phyloP scores from a whole-genome alignment of 2,329 filamentous ascomycete genomes.

The Bipolaris bicolor region DNA sequence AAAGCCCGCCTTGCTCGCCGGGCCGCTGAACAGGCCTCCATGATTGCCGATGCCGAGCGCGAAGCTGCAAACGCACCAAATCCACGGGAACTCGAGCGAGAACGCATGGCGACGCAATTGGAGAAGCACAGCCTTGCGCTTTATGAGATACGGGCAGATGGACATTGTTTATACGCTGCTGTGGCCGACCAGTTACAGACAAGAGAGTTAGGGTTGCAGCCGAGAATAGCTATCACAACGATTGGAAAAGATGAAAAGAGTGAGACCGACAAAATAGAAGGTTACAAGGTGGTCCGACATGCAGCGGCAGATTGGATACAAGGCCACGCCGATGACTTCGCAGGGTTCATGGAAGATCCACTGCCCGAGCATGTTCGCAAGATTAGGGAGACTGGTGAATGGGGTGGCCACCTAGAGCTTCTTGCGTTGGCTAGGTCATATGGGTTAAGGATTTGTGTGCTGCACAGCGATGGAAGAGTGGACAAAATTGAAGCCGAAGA shows the following conservation, averaged over 20 bases:
- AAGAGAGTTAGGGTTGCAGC: constrained; percentile 39
- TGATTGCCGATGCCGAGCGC: constrained; percentile 68
- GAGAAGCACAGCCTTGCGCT: constrained; percentile 69
- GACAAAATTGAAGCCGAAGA: constrained; percentile 71
- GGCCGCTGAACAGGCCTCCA: constrained; percentile 80
- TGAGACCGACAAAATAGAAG: constrained; percentile 16
- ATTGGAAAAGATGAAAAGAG: constrained; percentile 13
- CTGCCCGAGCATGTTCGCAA: constrained; percentile 74
- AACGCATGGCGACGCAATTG: constrained; percentile 73
- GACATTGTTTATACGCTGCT: constrained; percentile 93
- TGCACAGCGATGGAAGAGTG: constrained; percentile 80
- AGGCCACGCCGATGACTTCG: constrained; percentile 78
- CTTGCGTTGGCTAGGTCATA: constrained; percentile 83
- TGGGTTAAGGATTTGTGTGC: constrained; percentile 77
- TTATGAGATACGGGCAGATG: constrained; percentile 83
- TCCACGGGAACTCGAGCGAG: constrained; percentile 46
- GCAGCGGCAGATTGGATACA: constrained; percentile 80
- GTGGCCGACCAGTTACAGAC: constrained; percentile 80
- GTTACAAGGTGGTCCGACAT: constrained; percentile 71
- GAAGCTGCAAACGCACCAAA: constrained; percentile 67
- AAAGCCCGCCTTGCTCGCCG: constrained; percentile 90
- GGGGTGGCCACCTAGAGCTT: constrained; percentile 93
- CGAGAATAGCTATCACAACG: constrained; percentile 43
- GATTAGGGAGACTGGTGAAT: constrained; percentile 87
- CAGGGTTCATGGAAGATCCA: constrained; percentile 83